Evolutionary conservation across 768 basidiomycete species (phyloP), one percentile per base, ranked within the genome.

Genomic region (Suillus subaureus): DNA sequence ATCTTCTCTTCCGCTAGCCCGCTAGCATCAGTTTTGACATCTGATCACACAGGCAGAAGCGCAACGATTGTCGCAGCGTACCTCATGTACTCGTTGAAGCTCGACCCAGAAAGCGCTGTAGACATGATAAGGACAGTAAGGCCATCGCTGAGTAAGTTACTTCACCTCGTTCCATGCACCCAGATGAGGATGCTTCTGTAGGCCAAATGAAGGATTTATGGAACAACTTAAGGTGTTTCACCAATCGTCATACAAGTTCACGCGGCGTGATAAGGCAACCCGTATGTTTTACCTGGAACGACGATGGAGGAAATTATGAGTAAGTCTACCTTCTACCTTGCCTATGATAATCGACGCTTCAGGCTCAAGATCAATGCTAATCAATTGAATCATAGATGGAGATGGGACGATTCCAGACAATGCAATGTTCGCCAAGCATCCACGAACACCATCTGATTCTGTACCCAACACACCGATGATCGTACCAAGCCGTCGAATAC

Each of bases 31-130:
- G 54, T 55, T 67, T 37, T 68, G 23, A 52, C 58, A 58, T 68
- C 60, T 16, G 47, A 28, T 58, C 23, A n/a, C 51, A 26, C 67
- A 94, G 92, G 92, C 71, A 87, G 96, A 28, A 95, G 93, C 68
- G 88, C 90, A 8, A 91, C 93, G 2, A 88, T 97, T 56, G 90
- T 92, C 8, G 89, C 93, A 2, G 96, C 95, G 5, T 97, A 94
- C 72, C 79, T 97, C 54, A 96, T 97, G 93, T 86, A 90, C 70
- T 84, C 85, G 5, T 80, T 82, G 67, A 82, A 87, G 18, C 56
- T 87, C 3, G 85, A 89, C 65, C 80, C 84, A 0, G 78, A 84
- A 13, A 78, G 81, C 26, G 94, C 96, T 6, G 77, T 97, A 15
- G 84, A 87, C 28, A 78, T 91, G 68, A 89, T 97, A 67, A 81